Base-by-base conservation (phyloP, 345 rosid genomes). In the Pistacia atlantica region DNA sequence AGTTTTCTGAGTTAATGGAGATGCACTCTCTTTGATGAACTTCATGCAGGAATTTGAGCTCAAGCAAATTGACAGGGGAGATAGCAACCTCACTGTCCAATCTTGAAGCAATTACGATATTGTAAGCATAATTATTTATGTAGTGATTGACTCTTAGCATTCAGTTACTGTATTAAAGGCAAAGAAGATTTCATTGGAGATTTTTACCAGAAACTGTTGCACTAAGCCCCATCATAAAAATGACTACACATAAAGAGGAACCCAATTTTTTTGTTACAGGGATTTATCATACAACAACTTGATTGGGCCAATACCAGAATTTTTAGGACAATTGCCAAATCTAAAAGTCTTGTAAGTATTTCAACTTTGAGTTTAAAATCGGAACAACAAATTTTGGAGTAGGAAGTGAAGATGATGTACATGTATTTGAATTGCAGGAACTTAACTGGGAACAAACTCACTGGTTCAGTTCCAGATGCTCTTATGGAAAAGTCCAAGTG, bases 261-360 rank as follows among this genome's bases (percentile, higher is more conserved):
- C 57, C 57, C 20, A 0, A 5, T 18, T 13, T n/a, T 45, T 62
- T 18, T 62, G 28, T 17, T 38, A 1, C 69, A 86, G 87, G 55
- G 80, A 84, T 67, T 79, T 81, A 33, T 87, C 90, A 37, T 62
- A 79, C 63, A 84, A 82, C 64, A 80, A 59, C 57, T 54, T 54
- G 57, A 70, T 77, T 0, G 84, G 57, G n/a, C 57, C 57, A 0
- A 1, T 54, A 54, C 57, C 57, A 54, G 57, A 54, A 48, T 74
- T 84, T 54, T 52, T 86, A 1, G 79, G 82, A 1, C 59, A 28
- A 49, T n/a, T 81, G 78, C 62, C 71, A 54, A 3, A 59, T 22
- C 13, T 59, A 2, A 59, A 59, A 59, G 33, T 59, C 13, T 14
- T 59, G 63, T 59, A 59, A 59, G 63, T 59, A 20, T 31, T 59